Base-by-base conservation (phyloP, 169 alveolate species). In the Plasmodium adleri region DNA sequence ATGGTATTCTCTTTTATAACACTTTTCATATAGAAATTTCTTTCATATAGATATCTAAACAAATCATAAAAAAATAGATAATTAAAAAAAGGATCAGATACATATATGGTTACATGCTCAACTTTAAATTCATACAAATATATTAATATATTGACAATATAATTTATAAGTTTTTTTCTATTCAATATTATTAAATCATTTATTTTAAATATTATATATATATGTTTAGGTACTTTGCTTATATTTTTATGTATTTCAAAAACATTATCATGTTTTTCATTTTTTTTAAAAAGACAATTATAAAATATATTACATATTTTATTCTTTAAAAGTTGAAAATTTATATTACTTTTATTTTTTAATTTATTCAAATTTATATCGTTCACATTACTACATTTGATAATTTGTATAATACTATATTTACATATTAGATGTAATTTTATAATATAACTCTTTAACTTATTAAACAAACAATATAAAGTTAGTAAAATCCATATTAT, bases 151-250 rank as follows among this genome's bases (percentile, higher is more conserved):
- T 64, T 67, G 13, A 76, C 24, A 8, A 76, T 32, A 59, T 76
- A 66, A 22, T 68, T 43, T 22, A 71, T 12, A 28, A 76, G 50
- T 76, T 76, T 76, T 2, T 15, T 66, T 20, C 67, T 59, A 13
- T 59, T 26, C 13, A 76, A 45, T n/a, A 76, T 76, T 49, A 76
- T 32, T 49, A 76, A 45, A 50, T 76, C 89, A 24, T 39, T 76
- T 15, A 47, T 58, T 76, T 76, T 76, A n/a, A 76, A 50, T 8
- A 76, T 70, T 50, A 76, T 76, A 28, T 76, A 76, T 13, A 76
- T 28, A 54, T 76, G 89, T 45, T 76, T 76, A 49, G 89, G 89
- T 68, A 59, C 32, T 49, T 76, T 76, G 2, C 3, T 52, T n/a
- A 32, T 63, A n/a, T 56, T 12, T 50, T 64, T 68, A 10, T 66